These are phyloP conservation scores for Brassica incana DNA, from an alignment of 345 rosid species.

Conservation along the genomic window DNA sequence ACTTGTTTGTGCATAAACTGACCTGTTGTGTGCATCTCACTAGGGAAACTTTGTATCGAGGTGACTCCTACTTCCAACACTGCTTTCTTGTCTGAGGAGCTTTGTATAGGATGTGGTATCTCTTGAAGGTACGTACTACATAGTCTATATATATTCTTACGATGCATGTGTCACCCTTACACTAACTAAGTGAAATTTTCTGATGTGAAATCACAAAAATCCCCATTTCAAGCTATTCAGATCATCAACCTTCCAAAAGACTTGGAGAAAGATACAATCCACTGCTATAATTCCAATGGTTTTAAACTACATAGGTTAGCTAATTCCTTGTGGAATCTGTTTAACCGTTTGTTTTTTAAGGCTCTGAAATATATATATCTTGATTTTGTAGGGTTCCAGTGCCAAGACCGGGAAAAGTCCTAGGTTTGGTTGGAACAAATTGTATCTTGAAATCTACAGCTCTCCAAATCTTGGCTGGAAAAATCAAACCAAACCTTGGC, in stretches of 20 bases:
- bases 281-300: not conserved
- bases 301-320: not conserved
- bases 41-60: constrained; percentile 1
- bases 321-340: not conserved
- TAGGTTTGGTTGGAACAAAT: not conserved
- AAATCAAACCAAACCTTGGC: not conserved
- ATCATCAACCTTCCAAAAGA: not conserved
- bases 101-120: not conserved
- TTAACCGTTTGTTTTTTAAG: not conserved
- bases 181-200: not conserved
- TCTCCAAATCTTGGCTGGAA: not conserved
- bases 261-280: not conserved
- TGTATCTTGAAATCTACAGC: not conserved
- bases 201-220: not conserved
- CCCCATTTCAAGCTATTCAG: not conserved
- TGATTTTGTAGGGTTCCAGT: not conserved
- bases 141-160: not conserved
- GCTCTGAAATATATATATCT: not conserved
- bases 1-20: not conserved
- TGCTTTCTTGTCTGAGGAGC: not conserved
- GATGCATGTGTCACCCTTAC: not conserved
- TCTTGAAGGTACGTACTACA: not conserved
- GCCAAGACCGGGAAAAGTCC: not conserved
- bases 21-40: not conserved
- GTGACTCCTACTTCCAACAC: not conserved